Percentiles rank a stretch among this genome's conserved stretches.
Evolutionary conservation across 2,329 filamentous ascomycete species (phyloP).

Genomic region (Fusarium mangiferae): DNA sequence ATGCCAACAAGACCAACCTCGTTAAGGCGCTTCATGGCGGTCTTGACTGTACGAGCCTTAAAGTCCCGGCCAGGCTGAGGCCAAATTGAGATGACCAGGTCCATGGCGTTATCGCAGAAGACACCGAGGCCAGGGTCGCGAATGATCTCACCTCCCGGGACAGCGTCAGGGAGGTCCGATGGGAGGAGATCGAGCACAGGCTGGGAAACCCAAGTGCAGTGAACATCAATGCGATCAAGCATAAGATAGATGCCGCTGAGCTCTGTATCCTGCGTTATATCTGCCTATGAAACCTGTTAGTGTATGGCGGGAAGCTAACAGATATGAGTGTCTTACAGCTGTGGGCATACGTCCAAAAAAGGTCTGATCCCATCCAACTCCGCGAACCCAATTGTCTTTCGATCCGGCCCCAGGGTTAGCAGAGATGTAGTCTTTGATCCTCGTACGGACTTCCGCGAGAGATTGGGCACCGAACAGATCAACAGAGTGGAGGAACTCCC

Average conservation of each 20-base stretch:
- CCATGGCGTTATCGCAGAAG: slow-evolving; percentile 80
- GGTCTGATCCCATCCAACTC: slow-evolving; percentile 78
- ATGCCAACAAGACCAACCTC: slow-evolving; percentile 74
- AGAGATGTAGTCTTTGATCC: slow-evolving; percentile 63
- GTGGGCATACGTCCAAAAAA: slow-evolving; percentile 72
- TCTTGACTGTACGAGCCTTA: slow-evolving; percentile 65
- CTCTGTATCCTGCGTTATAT: slow-evolving; percentile 62
- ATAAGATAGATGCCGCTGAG: slow-evolving; percentile 71
- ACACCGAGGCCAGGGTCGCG: slow-evolving; percentile 71
- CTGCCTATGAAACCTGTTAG: slow-evolving; percentile 51
- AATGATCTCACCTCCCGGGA: slow-evolving; percentile 73
- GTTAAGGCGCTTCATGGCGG: slow-evolving; percentile 71
- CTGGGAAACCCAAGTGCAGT: slow-evolving; percentile 76
- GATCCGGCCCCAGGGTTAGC: slow-evolving; percentile 63
- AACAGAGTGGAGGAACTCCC: slow-evolving; percentile 73
- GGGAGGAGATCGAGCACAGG: slow-evolving; percentile 71
- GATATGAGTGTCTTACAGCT: slow-evolving; percentile 58
- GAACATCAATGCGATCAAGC: slow-evolving; percentile 76
- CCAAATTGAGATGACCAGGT: slow-evolving; percentile 66
- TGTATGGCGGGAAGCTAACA: not conserved
- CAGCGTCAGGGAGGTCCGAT: slow-evolving; percentile 58
- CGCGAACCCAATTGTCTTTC: slow-evolving; percentile 69
- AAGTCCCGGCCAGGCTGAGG: slow-evolving; percentile 64
- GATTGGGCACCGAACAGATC: slow-evolving; percentile 69
- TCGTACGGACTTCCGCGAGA: slow-evolving; percentile 63